Conservation (phyloP, 352 stramenopile genomes). For the Phytophthora syringae region DNA sequence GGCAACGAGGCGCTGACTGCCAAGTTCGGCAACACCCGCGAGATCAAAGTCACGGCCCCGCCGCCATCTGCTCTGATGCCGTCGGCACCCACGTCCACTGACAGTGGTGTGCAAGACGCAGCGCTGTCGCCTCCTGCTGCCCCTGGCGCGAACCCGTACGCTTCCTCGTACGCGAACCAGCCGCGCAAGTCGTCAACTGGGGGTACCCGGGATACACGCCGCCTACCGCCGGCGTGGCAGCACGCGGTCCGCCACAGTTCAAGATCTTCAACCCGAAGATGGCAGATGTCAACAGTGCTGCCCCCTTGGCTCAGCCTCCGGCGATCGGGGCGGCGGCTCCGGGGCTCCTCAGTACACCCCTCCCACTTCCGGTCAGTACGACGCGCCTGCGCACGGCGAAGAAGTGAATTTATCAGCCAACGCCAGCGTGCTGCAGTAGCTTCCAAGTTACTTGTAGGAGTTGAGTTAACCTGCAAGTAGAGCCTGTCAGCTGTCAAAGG, state of each 20-base stretch:
- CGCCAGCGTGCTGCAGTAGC: constrained; percentile 76
- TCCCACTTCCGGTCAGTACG: constrained; percentile 29
- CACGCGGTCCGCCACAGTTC: constrained; percentile 71
- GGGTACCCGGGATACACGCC: constrained; percentile 49
- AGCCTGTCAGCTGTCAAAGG: not conserved
- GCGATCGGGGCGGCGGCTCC: constrained; percentile 34
- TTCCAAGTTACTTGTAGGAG: not conserved
- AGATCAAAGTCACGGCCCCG: constrained; percentile 80
- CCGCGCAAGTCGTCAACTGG: constrained; percentile 27
- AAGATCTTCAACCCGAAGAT: constrained; percentile 90
- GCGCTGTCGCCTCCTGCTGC: constrained; percentile 10
- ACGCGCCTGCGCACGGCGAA: constrained; percentile 49
- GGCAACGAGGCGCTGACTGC: constrained; percentile 89
- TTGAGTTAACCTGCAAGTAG: constrained; percentile 17
- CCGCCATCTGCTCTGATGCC: constrained; percentile 52
- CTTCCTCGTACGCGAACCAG: constrained; percentile 40
- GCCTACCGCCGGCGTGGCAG: constrained; percentile 33
- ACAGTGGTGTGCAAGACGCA: constrained; percentile 8
- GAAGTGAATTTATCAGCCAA: constrained; percentile 80
- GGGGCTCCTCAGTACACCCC: constrained; percentile 19
- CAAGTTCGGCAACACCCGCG: constrained; percentile 89
- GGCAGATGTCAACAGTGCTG: no score
- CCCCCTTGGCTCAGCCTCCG: constrained; percentile 17
- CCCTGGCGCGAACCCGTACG: constrained; percentile 67
- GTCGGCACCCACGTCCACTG: constrained; percentile 9